Evolutionary conservation across 1,139 yeast species (phyloP), one percentile per base, ranked within the genome.

Genomic region (Saccharomycopsis hybrid): DNA sequence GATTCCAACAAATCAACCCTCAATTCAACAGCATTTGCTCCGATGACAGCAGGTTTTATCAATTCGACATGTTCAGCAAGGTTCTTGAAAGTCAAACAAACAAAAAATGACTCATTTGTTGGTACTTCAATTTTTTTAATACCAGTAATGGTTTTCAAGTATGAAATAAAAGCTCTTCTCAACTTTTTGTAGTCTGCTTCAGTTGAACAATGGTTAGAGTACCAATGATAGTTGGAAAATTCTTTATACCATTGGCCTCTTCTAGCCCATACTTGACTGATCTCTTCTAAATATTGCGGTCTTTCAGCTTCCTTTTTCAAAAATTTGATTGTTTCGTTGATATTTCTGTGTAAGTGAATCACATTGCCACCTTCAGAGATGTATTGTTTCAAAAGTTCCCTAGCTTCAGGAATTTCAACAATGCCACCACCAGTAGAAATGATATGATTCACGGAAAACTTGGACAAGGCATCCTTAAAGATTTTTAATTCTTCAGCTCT

Each of bases 381-480:
- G 64, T 82, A 85, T 8, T 70, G 62, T 60, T 80, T 74, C 62
- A 92, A 71, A 8, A 77, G 57, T 4, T 71, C 71, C 59, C 97
- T 78, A 5, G 94, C 81, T n/a, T 65, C 75, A 9, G 74, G 75
- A 33, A 77, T 76, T 66, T 92, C 98, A 36, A 92, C 96, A 56
- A 94, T 75, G 4, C 99, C 99, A 41, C 99, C 99, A 36, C 99
- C 99, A 50, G 97, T 87, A 1, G 98, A 87, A 49, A 89, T 74
- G 36, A 92, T 85, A 59, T 80, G 73, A 2, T 85, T 86, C 2
- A 68, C 64, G 3, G 80, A 70, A 58, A 74, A 70, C 32, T 72
- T 65, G 1, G 61, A 57, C 44, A 88, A 61, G 37, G 75, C 70
- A 43, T 78, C 77, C 46, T 74, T 65, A 53, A 87, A 78, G 42